A percentile compares a stretch with the other conserved stretches of the same genome.
phyloP scores from a whole-genome alignment of 768 basidiomycete species.

The Tricholoma terreum region DNA sequence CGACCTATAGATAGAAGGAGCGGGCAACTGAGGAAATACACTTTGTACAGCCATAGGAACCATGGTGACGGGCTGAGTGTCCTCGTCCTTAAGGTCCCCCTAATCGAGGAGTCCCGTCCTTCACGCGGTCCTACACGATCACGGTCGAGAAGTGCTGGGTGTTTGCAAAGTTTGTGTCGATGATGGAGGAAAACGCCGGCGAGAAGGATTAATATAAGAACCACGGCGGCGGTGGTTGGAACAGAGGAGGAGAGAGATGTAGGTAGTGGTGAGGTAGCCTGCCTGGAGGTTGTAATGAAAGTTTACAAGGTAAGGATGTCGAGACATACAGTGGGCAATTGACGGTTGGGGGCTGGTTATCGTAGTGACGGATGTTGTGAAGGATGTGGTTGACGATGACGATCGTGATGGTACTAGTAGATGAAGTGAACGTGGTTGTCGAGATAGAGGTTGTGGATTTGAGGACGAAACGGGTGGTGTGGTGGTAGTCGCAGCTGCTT shows the following conservation, averaged over 20 bases:
- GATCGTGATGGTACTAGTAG: not conserved
- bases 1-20: slow-evolving; percentile 36
- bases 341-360: not conserved
- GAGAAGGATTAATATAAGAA: slow-evolving; percentile 33
- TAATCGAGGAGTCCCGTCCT: slow-evolving; percentile 29
- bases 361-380: not conserved
- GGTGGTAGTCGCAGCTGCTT: too few relatives aligned
- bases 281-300: not conserved
- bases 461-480: not conserved
- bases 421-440: not conserved
- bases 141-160: slow-evolving; percentile 9
- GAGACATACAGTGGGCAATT: not conserved
- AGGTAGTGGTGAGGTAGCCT: slow-evolving; percentile 1
- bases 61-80: slow-evolving; percentile 11
- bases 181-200: slow-evolving; percentile 35
- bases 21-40: slow-evolving; percentile 18
- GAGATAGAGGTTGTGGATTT: not conserved
- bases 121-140: slow-evolving; percentile 11
- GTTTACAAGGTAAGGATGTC: too few relatives aligned
- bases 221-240: slow-evolving; percentile 29
- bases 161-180: slow-evolving; percentile 32
- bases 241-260: slow-evolving; percentile 27
- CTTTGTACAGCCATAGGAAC: slow-evolving; percentile 2
- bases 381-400: not conserved
- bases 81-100: slow-evolving; percentile 36